Conservation (phyloP, 1,139 yeast genomes). For the Diutina pseudorugosa region DNA sequence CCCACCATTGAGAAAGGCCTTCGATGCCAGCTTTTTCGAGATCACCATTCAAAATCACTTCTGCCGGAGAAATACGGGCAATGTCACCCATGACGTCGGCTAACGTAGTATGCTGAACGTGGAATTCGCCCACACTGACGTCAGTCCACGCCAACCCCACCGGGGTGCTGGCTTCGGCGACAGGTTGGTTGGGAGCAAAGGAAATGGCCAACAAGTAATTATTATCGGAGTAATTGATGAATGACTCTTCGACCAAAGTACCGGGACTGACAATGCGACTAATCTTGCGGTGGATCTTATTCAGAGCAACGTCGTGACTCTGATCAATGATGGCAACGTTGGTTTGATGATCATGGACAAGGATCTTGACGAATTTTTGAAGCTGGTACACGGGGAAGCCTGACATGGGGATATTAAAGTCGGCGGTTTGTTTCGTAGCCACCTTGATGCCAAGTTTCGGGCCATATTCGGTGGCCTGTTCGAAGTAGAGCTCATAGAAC, state of each 20-base stretch:
- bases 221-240: slow-evolving; percentile 59
- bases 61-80: slow-evolving; percentile 57
- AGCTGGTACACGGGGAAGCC: slow-evolving; percentile 76
- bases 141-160: slow-evolving; percentile 87
- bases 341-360: slow-evolving; percentile 56
- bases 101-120: slow-evolving; percentile 48
- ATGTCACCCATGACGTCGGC: slow-evolving; percentile 47
- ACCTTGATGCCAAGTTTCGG: slow-evolving; percentile 52
- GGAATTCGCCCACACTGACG: slow-evolving; percentile 70
- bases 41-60: slow-evolving; percentile 31
- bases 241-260: slow-evolving; percentile 78
- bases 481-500: slow-evolving; percentile 81
- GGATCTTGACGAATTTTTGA: slow-evolving; percentile 57
- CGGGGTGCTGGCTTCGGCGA: slow-evolving; percentile 33
- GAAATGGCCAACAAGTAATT: slow-evolving; percentile 60
- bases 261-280: slow-evolving; percentile 87
- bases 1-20: background rate
- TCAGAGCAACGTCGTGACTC: slow-evolving; percentile 17
- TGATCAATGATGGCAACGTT: slow-evolving; percentile 82
- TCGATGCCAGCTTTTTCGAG: background rate
- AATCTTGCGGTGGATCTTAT: slow-evolving; percentile 45
- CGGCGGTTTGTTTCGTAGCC: slow-evolving; percentile 27
- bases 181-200: slow-evolving; percentile 26
- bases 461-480: slow-evolving; percentile 71
- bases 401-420: slow-evolving; percentile 62